phyloP scores from a whole-genome alignment of 371 early-diverging fungal species.

The Apophysomyces trapeziformis region DNA sequence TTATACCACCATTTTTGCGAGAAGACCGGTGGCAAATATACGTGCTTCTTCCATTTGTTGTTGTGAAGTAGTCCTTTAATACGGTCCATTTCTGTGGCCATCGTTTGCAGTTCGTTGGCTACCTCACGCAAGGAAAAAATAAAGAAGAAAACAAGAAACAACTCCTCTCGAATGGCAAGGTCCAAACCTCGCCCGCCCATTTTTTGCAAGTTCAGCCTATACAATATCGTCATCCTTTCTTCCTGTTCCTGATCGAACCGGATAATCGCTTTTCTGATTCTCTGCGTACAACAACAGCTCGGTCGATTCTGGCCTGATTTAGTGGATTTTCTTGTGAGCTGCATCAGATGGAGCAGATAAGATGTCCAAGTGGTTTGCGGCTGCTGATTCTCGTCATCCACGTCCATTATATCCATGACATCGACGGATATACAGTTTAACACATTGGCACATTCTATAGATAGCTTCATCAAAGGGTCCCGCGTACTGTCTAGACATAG shows the following conservation, averaged over 20 bases:
- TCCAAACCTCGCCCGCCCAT: slow-evolving; percentile 45
- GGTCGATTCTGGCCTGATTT: neutral
- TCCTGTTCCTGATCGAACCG: slow-evolving; percentile 50
- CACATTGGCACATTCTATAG: slow-evolving; percentile 50
- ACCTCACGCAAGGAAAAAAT: slow-evolving; percentile 65
- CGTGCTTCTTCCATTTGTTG: slow-evolving; percentile 24
- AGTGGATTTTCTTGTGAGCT: neutral
- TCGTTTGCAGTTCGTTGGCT: slow-evolving; percentile 55
- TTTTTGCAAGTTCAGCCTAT: slow-evolving; percentile 45
- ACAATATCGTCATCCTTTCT: slow-evolving; percentile 46
- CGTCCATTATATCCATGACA: slow-evolving; percentile 45
- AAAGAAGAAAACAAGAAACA: slow-evolving; percentile 71
- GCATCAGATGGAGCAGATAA: slow-evolving; percentile 9
- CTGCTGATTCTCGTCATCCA: slow-evolving; percentile 50
- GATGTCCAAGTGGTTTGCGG: slow-evolving; percentile 19
- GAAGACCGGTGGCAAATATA: slow-evolving; percentile 58
- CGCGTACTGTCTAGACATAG: slow-evolving; percentile 58
- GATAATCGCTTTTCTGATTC: slow-evolving; percentile 34
- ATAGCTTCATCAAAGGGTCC: slow-evolving; percentile 58
- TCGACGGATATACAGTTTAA: slow-evolving; percentile 53
- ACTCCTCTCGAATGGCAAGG: slow-evolving; percentile 61
- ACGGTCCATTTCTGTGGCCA: slow-evolving; percentile 50
- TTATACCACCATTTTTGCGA: slow-evolving; percentile 60
- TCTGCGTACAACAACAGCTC: slow-evolving; percentile 29
- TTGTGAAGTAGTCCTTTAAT: slow-evolving; percentile 38